A percentile compares a stretch with the other conserved stretches of the same genome.
These are phyloP conservation scores for Mucor velutinosus DNA, from an alignment of 371 early-diverging fungal species.

Conservation along the genomic window DNA sequence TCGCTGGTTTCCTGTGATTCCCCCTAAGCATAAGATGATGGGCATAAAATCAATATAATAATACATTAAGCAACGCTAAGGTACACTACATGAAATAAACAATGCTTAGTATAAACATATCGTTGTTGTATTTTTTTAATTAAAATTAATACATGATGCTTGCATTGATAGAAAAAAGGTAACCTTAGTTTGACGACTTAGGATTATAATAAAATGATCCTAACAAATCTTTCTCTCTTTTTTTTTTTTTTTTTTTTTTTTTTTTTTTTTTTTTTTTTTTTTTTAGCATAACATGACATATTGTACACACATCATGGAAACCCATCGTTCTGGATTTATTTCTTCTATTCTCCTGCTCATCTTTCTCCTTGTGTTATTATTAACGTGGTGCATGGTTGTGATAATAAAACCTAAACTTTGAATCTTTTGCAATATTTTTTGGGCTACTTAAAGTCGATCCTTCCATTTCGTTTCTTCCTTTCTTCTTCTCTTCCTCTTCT, in stretches of 20 bases:
- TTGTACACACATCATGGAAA: background rate
- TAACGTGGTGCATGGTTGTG: background rate
- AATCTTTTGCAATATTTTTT: background rate
- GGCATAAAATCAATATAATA: no score
- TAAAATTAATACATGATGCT: background rate
- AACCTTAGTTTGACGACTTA: no score
- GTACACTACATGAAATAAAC: background rate
- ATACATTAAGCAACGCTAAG: no score
- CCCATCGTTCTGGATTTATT: constrained; percentile 5
- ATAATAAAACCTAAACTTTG: background rate
- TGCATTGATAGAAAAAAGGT: no score
- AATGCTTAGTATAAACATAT: background rate
- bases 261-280: background rate
- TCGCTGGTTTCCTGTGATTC: no score
- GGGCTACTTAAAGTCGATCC: background rate
- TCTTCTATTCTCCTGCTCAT: background rate
- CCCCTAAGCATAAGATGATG: no score
- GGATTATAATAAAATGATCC: no score
- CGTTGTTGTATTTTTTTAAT: background rate
- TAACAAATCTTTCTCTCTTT: background rate
- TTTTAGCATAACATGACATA: constrained; percentile 2
- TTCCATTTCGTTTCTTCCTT: constrained; percentile 2
- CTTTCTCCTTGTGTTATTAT: background rate
- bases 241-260: background rate
- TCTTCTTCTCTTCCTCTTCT: constrained; percentile 5